A percentile compares a stretch with the other conserved stretches of the same genome.
These are phyloP conservation scores for Alternaria novae-zelandiae DNA, from an alignment of 2,329 filamentous ascomycete species.

Conservation along the genomic window DNA sequence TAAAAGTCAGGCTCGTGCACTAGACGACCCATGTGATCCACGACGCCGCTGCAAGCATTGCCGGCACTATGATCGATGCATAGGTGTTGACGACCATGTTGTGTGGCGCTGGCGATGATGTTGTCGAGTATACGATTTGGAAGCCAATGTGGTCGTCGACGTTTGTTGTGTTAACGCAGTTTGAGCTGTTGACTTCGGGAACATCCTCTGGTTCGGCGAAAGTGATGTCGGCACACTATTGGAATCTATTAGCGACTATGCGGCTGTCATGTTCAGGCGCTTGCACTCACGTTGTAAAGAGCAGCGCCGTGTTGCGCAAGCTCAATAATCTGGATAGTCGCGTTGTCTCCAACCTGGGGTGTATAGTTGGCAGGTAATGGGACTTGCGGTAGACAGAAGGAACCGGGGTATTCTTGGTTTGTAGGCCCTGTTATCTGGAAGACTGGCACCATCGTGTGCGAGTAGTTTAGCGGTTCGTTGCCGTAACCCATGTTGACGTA, in stretches of 20 bases:
- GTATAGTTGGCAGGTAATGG: constrained; percentile 75
- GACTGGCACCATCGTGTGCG: constrained; percentile 76
- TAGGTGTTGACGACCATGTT: constrained; percentile 33
- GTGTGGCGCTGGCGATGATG: constrained; percentile 39
- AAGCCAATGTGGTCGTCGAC: constrained; percentile 64
- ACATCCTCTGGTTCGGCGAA: constrained; percentile 84
- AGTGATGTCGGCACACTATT: constrained; percentile 92
- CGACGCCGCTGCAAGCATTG: constrained; percentile 34
- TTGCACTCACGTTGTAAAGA: constrained; percentile 72
- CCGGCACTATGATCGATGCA: constrained; percentile 34
- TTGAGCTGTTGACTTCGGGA: constrained; percentile 74
- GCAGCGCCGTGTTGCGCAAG: constrained; percentile 81
- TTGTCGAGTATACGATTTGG: constrained; percentile 73
- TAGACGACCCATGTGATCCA: constrained; percentile 35
- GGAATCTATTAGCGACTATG: constrained; percentile 5
- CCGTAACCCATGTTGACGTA: constrained; percentile 93
- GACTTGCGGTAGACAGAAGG: constrained; percentile 88
- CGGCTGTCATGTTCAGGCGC: background rate
- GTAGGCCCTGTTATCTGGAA: constrained; percentile 84
- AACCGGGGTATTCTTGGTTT: constrained; percentile 85
- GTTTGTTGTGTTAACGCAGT: constrained; percentile 84
- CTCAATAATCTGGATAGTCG: constrained; percentile 89
- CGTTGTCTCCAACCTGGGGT: constrained; percentile 81
- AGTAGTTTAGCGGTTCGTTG: constrained; percentile 84
- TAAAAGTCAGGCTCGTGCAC: constrained; percentile 3